Percentiles rank a stretch among this genome's conserved stretches.
These are phyloP conservation scores for Linderniella brevidens DNA, from an alignment of 257 asterid genomes.

Conservation along the genomic window DNA sequence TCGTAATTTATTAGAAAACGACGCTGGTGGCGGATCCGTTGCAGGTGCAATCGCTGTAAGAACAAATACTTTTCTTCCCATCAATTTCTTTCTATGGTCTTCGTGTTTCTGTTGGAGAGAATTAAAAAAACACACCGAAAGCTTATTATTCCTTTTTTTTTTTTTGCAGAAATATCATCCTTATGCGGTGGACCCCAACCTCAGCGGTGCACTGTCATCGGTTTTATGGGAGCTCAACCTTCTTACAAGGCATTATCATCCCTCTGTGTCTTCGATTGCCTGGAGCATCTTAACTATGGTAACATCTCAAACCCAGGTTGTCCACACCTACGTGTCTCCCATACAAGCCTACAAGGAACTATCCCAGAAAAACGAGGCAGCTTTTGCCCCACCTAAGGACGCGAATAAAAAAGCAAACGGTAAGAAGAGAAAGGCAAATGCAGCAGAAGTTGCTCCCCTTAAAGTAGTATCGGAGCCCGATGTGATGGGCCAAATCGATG, in stretches of 20 bases:
- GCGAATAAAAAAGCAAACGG: slow-evolving; percentile 12
- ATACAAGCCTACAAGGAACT: slow-evolving; percentile 53
- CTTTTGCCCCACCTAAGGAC: slow-evolving; percentile 17
- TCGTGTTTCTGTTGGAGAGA: slow-evolving; percentile 3
- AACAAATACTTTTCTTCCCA: not conserved
- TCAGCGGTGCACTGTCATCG: slow-evolving; percentile 87
- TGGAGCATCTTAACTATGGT: slow-evolving; percentile 51
- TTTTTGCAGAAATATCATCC: slow-evolving; percentile 70
- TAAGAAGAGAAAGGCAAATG: slow-evolving; percentile 28
- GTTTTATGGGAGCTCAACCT: slow-evolving; percentile 98
- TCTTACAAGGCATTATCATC: slow-evolving; percentile 64
- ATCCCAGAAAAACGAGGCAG: slow-evolving; percentile 26
- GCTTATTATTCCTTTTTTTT: not conserved
- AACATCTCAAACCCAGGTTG: slow-evolving; percentile 37
- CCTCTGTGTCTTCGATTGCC: slow-evolving; percentile 45
- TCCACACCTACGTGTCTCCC: slow-evolving; percentile 53
- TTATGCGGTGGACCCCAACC: slow-evolving; percentile 71
- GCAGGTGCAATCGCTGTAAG: slow-evolving; percentile 90
- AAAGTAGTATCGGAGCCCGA: slow-evolving; percentile 14
- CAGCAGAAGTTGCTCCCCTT: slow-evolving; percentile 6
- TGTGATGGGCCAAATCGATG: slow-evolving; percentile 17
- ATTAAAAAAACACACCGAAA: not conserved
- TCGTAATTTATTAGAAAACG: slow-evolving; percentile 82
- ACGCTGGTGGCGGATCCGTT: slow-evolving; percentile 93
- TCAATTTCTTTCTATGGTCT: not conserved